phyloP scores from a whole-genome alignment of 2,329 filamentous ascomycete species.

The Ophiostoma ulmi region DNA sequence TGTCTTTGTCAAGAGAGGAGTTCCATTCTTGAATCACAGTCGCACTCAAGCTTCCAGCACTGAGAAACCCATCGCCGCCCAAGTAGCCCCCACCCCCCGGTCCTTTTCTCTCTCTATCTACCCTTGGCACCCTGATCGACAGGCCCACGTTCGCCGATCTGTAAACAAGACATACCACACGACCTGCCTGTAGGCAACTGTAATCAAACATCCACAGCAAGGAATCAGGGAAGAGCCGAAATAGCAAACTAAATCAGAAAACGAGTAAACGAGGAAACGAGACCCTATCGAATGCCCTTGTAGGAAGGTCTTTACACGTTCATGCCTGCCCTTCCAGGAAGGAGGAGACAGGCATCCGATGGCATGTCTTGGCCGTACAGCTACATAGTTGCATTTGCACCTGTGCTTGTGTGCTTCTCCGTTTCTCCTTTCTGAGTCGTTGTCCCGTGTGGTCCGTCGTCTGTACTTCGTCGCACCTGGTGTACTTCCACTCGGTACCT shows the following conservation, averaged over 20 bases:
- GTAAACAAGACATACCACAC: not conserved
- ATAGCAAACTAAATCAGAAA: not conserved
- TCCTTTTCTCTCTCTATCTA: not conserved
- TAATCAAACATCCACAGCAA: not conserved
- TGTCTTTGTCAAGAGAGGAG: no score
- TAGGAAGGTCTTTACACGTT: not conserved
- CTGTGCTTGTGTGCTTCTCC: not conserved
- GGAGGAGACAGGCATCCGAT: not conserved
- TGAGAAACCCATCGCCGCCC: no score
- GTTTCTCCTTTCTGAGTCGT: not conserved
- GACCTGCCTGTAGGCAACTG: not conserved
- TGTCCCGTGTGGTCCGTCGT: not conserved
- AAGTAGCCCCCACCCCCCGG: no score
- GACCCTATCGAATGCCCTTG: not conserved
- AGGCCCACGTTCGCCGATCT: not conserved
- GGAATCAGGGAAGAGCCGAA: not conserved
- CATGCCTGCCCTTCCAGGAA: slow-evolving; percentile 6
- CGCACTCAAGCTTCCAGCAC: no score
- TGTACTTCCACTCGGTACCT: slow-evolving; percentile 1
- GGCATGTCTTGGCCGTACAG: slow-evolving; percentile 1
- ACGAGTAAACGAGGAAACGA: not conserved
- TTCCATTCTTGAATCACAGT: no score
- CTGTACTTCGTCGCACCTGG: not conserved
- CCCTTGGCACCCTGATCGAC: not conserved
- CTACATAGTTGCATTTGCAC: not conserved